A percentile compares a stretch with the other conserved stretches of the same genome.
phyloP scores from a whole-genome alignment of 169 alveolate genomes.

The Plasmodium fragile region DNA sequence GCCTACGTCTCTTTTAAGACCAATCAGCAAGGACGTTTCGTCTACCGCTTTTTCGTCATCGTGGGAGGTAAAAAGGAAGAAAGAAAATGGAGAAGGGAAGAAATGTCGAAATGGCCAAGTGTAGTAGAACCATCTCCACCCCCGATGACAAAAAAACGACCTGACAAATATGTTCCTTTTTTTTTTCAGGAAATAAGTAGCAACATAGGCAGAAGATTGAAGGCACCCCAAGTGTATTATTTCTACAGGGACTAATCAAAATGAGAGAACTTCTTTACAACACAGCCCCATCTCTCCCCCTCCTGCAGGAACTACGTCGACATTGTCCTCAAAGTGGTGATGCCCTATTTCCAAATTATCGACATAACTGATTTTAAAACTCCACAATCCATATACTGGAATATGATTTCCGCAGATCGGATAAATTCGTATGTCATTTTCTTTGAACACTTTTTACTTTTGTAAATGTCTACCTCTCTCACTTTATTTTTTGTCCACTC shows the following conservation, averaged over 20 bases:
- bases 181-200: conserved; percentile 60
- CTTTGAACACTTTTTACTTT: neutral
- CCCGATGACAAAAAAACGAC: neutral
- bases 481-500: neutral
- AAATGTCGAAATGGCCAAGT: neutral
- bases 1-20: conserved; percentile 44
- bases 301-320: conserved; percentile 46
- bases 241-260: neutral
- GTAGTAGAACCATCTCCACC: neutral
- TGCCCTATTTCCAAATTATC: conserved; percentile 74
- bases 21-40: conserved; percentile 39
- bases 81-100: neutral
- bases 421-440: conserved; percentile 37
- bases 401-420: conserved; percentile 58
- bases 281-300: neutral
- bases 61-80: conserved; percentile 58
- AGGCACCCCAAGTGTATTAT: neutral
- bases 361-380: conserved; percentile 69
- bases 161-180: neutral
- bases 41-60: conserved; percentile 53
- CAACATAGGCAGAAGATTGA: neutral
- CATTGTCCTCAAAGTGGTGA: conserved; percentile 61
- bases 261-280: neutral
- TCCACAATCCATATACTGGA: conserved; percentile 68
- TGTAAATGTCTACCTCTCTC: neutral